phyloP scores from a whole-genome alignment of 192 early-diverging fungal species.

The Lunasporangiospora selenospora region DNA sequence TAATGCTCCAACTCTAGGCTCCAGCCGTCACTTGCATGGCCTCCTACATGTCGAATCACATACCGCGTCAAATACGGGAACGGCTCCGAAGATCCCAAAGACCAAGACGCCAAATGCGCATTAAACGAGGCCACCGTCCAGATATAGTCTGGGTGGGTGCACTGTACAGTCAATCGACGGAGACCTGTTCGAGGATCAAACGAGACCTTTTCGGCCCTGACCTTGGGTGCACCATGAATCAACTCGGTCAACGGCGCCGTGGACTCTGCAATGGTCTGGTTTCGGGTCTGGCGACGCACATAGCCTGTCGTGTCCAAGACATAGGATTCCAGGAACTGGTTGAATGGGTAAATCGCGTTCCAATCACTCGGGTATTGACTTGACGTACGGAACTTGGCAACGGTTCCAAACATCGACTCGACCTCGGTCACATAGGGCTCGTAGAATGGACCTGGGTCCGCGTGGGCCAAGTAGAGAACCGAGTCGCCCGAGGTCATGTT shows the following conservation, averaged over 20 bases:
- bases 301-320: conserved; percentile 13
- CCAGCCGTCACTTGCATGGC: conserved; percentile 55
- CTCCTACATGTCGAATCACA: conserved; percentile 44
- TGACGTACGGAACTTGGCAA: conserved; percentile 29
- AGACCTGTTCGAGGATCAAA: conserved; percentile 19
- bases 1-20: conserved; percentile 46
- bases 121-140: conserved; percentile 19
- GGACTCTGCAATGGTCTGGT: conserved; percentile 17
- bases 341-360: conserved; percentile 71
- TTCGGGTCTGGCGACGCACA: conserved; percentile 11
- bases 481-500: conserved; percentile 63
- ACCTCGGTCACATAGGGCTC: conserved; percentile 50
- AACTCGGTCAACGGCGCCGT: conserved; percentile 5
- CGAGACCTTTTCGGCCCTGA: conserved; percentile 9
- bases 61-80: conserved; percentile 17
- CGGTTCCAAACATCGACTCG: conserved; percentile 45
- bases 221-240: conserved; percentile 11
- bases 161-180: conserved; percentile 8
- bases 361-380: conserved; percentile 53
- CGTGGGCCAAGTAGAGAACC: conserved; percentile 59
- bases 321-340: conserved; percentile 58
- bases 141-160: conserved; percentile 21
- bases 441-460: conserved; percentile 57
- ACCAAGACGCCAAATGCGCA: conserved; percentile 15
- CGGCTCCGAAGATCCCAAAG: conserved; percentile 15